phyloP scores from a whole-genome alignment of 768 basidiomycete genomes.

The Polyporus arcularius region DNA sequence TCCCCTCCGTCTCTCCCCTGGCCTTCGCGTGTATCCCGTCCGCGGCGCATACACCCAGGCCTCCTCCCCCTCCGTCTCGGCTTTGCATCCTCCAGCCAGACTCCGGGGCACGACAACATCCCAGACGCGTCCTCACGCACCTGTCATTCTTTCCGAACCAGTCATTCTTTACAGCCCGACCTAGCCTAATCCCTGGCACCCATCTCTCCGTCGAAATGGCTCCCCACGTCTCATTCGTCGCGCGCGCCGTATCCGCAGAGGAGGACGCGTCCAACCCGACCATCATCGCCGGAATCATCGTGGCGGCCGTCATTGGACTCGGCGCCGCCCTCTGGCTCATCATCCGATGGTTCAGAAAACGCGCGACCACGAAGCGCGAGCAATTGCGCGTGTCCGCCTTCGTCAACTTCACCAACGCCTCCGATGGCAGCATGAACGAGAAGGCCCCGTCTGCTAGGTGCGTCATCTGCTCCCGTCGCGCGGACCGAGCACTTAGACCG shows the following conservation, averaged over 20 bases:
- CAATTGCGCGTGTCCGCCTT: conserved; percentile 14
- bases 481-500: not conserved
- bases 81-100: too few relatives aligned
- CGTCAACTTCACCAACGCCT: conserved; percentile 4
- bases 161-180: not conserved
- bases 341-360: conserved; percentile 43
- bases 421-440: not conserved
- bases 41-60: too few relatives aligned
- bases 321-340: conserved; percentile 45
- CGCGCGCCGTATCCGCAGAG: conserved; percentile 9
- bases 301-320: conserved; percentile 44
- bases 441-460: conserved; percentile 11
- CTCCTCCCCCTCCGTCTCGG: too few relatives aligned
- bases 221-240: conserved; percentile 3
- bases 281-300: conserved; percentile 52
- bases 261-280: conserved; percentile 29
- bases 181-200: not conserved
- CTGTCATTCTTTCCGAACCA: conserved; percentile 3
- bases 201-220: conserved; percentile 33
- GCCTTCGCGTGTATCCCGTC: too few relatives aligned
- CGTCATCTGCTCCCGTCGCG: not conserved
- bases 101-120: too few relatives aligned
- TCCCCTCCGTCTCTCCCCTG: too few relatives aligned
- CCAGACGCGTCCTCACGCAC: conserved; percentile 11
- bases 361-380: conserved; percentile 19